A percentile compares a stretch with the other conserved stretches of the same genome.
Conservation (phyloP, 1,284 basidiomycete species). For the Leccinum brunneo-olivaceum region DNA sequence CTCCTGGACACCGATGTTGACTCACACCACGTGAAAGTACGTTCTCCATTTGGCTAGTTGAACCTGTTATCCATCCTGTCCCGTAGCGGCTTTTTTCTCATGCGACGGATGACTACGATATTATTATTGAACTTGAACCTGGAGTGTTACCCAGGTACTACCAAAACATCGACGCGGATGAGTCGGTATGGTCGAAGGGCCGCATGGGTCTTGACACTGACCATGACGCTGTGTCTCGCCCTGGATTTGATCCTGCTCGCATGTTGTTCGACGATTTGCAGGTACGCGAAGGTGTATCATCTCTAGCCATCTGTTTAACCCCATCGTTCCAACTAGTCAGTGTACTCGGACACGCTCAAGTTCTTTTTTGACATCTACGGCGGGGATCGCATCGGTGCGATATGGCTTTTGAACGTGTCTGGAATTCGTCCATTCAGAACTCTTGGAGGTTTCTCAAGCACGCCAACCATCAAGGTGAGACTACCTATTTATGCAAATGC, state of each 20-base stretch:
- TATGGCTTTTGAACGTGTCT: conserved; percentile 78
- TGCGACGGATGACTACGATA: conserved; percentile 80
- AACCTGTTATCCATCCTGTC: conserved; percentile 7
- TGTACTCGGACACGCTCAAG: conserved; percentile 74
- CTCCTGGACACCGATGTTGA: conserved; percentile 19
- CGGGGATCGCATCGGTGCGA: conserved; percentile 71
- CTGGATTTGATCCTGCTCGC: conserved; percentile 82
- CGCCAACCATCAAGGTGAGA: conserved; percentile 39
- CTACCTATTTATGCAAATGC: background rate
- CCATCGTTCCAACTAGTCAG: conserved; percentile 38
- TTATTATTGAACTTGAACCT: conserved; percentile 73
- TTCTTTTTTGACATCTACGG: conserved; percentile 86
- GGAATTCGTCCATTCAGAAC: conserved; percentile 69
- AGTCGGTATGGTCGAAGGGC: conserved; percentile 37
- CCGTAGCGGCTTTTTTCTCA: conserved; percentile 76
- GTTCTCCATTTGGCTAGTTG: conserved; percentile 7
- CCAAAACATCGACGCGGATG: conserved; percentile 54
- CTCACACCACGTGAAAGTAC: conserved; percentile 47
- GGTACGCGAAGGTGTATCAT: conserved; percentile 39
- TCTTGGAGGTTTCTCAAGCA: conserved; percentile 72
- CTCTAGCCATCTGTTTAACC: background rate
- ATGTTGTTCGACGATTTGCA: conserved; percentile 65
- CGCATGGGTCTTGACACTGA: conserved; percentile 45
- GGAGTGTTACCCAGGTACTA: conserved; percentile 65
- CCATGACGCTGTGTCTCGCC: conserved; percentile 33